A percentile compares a stretch with the other conserved stretches of the same genome.
Evolutionary conservation across 1,284 basidiomycete genomes (phyloP).

Genomic region (Athelia sp.): DNA sequence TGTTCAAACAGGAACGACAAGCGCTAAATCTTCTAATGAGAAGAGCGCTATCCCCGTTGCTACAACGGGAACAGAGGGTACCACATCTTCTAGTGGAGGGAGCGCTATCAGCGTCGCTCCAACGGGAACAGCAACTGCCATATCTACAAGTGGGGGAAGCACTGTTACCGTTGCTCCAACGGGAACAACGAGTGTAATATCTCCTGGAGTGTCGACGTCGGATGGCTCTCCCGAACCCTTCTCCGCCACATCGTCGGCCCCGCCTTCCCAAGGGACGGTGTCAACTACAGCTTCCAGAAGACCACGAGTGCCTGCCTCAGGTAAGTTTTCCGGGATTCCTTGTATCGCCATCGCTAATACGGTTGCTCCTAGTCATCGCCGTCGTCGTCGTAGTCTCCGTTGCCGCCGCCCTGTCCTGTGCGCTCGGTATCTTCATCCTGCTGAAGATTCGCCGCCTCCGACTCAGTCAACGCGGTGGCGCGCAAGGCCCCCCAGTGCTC

Average conservation of each 20-base stretch:
- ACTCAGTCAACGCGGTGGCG: neutral
- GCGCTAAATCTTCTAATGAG: too few relatives aligned
- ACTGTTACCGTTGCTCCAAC: too few relatives aligned
- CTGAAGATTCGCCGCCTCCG: constrained; percentile 7
- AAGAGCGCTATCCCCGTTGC: too few relatives aligned
- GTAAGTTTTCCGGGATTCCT: neutral
- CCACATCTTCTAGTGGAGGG: neutral
- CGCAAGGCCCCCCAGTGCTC: too few relatives aligned
- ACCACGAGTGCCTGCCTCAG: neutral
- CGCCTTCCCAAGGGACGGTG: neutral
- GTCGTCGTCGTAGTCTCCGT: constrained; percentile 19
- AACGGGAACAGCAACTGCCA: too few relatives aligned
- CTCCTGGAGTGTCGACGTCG: too few relatives aligned
- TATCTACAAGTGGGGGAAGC: too few relatives aligned
- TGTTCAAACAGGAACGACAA: too few relatives aligned
- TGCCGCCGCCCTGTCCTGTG: constrained; percentile 16
- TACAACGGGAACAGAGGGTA: neutral
- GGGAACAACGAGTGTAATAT: too few relatives aligned
- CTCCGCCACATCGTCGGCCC: neutral
- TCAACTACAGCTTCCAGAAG: neutral
- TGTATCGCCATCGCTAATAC: neutral
- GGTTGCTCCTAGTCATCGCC: constrained; percentile 17
- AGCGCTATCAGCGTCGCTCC: too few relatives aligned
- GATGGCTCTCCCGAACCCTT: too few relatives aligned
- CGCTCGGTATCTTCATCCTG: constrained; percentile 8